Evolutionary conservation across 495 filamentous ascomycete genomes (phyloP), one percentile per base, ranked within the genome.

Genomic region (Hypoxylon lienhwacheense): DNA sequence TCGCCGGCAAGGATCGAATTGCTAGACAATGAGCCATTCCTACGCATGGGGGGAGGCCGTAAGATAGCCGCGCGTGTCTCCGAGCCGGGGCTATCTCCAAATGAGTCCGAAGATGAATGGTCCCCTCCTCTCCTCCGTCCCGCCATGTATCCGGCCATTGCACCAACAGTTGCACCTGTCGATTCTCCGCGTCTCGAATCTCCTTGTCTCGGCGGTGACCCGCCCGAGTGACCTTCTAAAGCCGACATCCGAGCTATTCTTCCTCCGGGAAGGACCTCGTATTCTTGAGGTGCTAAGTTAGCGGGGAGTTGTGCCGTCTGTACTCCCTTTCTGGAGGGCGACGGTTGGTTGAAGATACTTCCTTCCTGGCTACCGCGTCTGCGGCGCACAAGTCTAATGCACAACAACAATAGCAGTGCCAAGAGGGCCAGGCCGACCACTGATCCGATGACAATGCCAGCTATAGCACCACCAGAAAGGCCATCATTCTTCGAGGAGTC

Each of bases 191-290:
- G 45, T 56, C 67, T 50, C 64, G 70, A 49, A 59, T 70, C 15
- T 66, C 77, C 53, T 68, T 70, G 32, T 63, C 62, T 78, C 4
- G 82, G 78, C 0, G 85, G 77, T 0, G 83, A 80, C 8, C 81
- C 77, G 46, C 77, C 82, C 0, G 83, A 77, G 51, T 81, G 76
- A 1, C 78, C 84, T 66, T 97, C 91, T 25, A 99, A 73, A 8
- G 95, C 95, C 22, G 92, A 91, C 95, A 99, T 97, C 26, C 95
- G 83, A 6, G 93, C 87, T 37, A 99, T 91, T 33, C 95, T 84
- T 26, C 90, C 91, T 22, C 91, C 92, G 28, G 91, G 87, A 17
- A 92, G 79, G 22, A 87, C 77, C 53, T 89, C 86, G 55, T 86
- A 88, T 25, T 81, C 83, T 47, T 79, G 73, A 10, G 83, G 80